Conservation (phyloP, 73 alveolate species). For the Effrenium voratum region DNA sequence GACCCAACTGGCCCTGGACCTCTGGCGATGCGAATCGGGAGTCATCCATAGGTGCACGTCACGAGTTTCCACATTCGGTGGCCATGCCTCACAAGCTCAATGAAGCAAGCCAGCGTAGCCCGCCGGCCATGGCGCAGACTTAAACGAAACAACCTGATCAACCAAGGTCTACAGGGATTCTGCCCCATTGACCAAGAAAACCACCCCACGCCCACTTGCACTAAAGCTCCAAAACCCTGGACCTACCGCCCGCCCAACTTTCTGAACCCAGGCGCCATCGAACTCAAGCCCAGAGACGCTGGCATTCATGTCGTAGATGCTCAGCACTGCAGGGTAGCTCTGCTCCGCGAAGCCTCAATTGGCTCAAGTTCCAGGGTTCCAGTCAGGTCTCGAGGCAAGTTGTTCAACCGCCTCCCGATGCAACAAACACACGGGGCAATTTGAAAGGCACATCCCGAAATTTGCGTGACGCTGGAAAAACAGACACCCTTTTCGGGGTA, state of each 20-base stretch:
- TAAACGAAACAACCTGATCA: not conserved
- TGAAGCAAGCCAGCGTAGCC: not conserved
- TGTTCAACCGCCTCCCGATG: not conserved
- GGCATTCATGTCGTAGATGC: conserved; percentile 61
- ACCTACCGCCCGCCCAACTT: not conserved
- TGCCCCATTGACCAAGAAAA: not conserved
- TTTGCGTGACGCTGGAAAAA: no score
- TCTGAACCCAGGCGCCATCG: conserved; percentile 22
- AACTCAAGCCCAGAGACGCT: conserved; percentile 38
- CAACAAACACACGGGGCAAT: no score
- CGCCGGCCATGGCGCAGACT: not conserved
- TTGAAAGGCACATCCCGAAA: no score
- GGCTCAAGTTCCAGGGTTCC: no score
- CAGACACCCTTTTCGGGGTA: no score
- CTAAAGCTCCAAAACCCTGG: no score
- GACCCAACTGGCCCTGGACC: no score
- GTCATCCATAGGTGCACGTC: not conserved
- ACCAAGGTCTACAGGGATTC: not conserved
- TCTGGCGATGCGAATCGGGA: no score
- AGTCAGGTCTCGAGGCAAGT: no score
- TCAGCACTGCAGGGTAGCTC: conserved; percentile 28
- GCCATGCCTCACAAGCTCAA: not conserved
- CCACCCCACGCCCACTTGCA: no score
- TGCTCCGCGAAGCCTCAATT: conserved; percentile 14
- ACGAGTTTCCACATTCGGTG: not conserved